phyloP scores from a whole-genome alignment of 371 early-diverging fungal genomes.

The Rhizopus microsporus region DNA sequence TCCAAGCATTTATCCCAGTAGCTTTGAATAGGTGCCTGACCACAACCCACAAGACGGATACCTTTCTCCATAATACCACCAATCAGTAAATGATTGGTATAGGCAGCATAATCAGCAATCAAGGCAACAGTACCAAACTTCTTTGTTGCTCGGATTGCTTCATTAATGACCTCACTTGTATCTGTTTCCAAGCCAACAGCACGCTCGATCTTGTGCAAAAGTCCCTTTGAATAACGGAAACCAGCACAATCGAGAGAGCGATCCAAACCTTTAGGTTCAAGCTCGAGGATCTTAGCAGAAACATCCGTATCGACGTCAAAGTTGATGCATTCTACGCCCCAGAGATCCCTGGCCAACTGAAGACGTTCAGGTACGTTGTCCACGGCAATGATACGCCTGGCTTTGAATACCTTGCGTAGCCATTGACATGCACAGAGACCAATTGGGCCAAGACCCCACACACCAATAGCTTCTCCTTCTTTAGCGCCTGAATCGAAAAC shows the following conservation, averaged over 20 bases:
- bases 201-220: slow-evolving; percentile 22
- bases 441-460: slow-evolving; percentile 67
- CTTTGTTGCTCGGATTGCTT: slow-evolving; percentile 44
- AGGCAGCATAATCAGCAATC: slow-evolving; percentile 46
- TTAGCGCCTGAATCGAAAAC: slow-evolving; percentile 40
- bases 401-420: slow-evolving; percentile 47
- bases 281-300: slow-evolving; percentile 33
- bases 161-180: slow-evolving; percentile 57
- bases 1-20: slow-evolving; percentile 52
- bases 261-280: slow-evolving; percentile 53
- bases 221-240: slow-evolving; percentile 16
- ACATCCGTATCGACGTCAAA: slow-evolving; percentile 46
- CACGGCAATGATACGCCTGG: slow-evolving; percentile 54
- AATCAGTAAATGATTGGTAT: slow-evolving; percentile 54
- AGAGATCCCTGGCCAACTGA: slow-evolving; percentile 37
- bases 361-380: slow-evolving; percentile 58
- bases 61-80: slow-evolving; percentile 69
- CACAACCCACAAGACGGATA: slow-evolving; percentile 52
- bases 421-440: slow-evolving; percentile 57
- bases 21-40: slow-evolving; percentile 59
- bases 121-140: slow-evolving; percentile 55
- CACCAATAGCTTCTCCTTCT: slow-evolving; percentile 52
- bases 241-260: slow-evolving; percentile 54
- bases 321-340: slow-evolving; percentile 54
- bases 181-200: slow-evolving; percentile 62